Base-by-base conservation (phyloP, 208 protist species). In the Leishmania tarentolae region DNA sequence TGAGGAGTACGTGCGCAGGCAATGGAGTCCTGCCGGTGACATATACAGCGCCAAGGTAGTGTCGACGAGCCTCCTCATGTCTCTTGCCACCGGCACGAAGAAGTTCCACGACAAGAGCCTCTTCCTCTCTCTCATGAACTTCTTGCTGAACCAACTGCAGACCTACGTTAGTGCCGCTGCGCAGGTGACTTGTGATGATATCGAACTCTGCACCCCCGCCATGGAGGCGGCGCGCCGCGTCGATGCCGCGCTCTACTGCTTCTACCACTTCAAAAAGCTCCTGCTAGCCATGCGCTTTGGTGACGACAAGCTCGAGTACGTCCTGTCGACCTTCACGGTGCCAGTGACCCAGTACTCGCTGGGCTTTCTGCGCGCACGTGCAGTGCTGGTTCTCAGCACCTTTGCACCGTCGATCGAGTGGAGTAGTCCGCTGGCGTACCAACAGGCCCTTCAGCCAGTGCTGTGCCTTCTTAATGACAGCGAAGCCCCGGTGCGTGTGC, bases 1-100 rank as follows among this genome's bases (percentile, higher is more conserved):
- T 42, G 89, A 95, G 69, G 97, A 99, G 84, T 99, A 96, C 85
- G 83, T 98, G 44, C 90, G 94, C 70, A 91, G 90, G 86, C 94
- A 97, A 85, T 92, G 88, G 66, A 96, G 90, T 80, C 84, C 95
- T 8, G 73, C 79, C 15, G 90, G 91, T 31, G 92, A 98, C 80
- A 80, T 98, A 17, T 98, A 90, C 80, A 98, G 86, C 73, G 84
- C 95, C 21, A 92, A 93, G 75, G 86, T 96, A 2, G 90, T 93
- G 7, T 91, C 93, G 6, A 84, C 87, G 31, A 92, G 87, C 85
- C 84, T 97, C 24, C 80, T 98, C 66, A 79, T 98, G 24, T 83
- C 90, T 46, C 76, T 98, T 9, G 87, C 87, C 2, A 80, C 84
- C 40, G 86, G 90, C 0, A 86, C 88, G 3, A 91, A 90, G 73